These are phyloP conservation scores for Fusarium euwallaceae DNA, from an alignment of 2,329 filamentous ascomycete species.

Conservation along the genomic window DNA sequence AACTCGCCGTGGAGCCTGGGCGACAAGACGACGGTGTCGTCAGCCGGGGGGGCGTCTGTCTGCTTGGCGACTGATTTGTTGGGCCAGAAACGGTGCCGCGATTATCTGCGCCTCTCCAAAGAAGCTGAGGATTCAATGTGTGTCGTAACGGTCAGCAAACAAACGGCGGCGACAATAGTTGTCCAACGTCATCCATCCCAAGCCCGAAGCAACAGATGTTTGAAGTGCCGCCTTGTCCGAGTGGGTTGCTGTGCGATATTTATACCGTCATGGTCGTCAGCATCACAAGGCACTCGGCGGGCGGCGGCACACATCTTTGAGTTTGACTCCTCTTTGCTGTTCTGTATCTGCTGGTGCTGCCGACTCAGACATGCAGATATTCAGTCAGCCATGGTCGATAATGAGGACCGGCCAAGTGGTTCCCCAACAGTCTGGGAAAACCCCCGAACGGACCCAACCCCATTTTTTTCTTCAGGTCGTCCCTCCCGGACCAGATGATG, in stretches of 20 bases:
- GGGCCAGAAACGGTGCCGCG: not conserved
- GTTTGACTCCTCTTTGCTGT: not conserved
- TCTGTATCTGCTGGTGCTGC: not conserved
- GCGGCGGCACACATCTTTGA: not conserved
- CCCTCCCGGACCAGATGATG: slow-evolving; percentile 3
- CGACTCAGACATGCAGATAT: slow-evolving; percentile 7
- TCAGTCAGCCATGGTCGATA: slow-evolving; percentile 9
- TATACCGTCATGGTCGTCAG: slow-evolving; percentile 32
- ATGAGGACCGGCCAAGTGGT: slow-evolving; percentile 2
- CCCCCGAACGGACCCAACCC: not conserved
- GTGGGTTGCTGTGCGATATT: slow-evolving; percentile 21
- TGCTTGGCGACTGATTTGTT: slow-evolving; percentile 9
- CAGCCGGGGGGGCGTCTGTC: not conserved
- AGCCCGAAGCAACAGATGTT: slow-evolving; percentile 14
- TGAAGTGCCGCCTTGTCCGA: slow-evolving; percentile 15
- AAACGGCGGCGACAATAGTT: not conserved
- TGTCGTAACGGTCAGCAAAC: slow-evolving; percentile 7
- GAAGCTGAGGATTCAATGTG: not conserved
- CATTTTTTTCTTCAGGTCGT: not conserved
- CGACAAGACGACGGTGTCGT: slow-evolving; percentile 8
- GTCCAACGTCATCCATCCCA: slow-evolving; percentile 22
- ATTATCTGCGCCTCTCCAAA: slow-evolving; percentile 1
- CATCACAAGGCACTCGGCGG: slow-evolving; percentile 25
- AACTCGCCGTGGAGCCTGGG: slow-evolving; percentile 2
- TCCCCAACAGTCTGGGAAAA: slow-evolving; percentile 28